Percentiles rank a stretch among this genome's conserved stretches.
phyloP scores from a whole-genome alignment of 2,329 filamentous ascomycete species.

The Phaeosphaeria sp. region DNA sequence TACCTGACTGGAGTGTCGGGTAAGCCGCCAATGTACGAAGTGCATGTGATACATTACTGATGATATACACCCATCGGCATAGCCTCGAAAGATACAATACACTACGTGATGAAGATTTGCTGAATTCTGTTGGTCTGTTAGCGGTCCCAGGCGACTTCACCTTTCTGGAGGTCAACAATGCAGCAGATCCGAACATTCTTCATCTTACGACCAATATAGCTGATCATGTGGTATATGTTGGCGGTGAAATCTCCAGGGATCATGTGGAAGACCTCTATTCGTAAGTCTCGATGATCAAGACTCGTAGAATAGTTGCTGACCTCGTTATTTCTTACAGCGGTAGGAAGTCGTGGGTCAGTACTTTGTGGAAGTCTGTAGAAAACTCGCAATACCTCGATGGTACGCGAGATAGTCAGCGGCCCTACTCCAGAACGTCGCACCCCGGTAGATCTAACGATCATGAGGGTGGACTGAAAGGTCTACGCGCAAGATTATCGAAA shows the following conservation, averaged over 20 bases:
- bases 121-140: not conserved
- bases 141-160: not conserved
- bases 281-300: too few species aligned
- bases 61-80: too few species aligned
- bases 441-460: not conserved
- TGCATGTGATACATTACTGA: too few species aligned
- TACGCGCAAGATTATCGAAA: not conserved
- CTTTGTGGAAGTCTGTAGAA: not conserved
- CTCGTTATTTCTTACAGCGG: too few species aligned
- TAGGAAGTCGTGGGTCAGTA: not conserved
- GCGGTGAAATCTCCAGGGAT: not conserved
- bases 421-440: not conserved
- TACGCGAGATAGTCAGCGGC: not conserved
- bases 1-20: not conserved
- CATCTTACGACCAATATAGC: not conserved
- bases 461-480: not conserved
- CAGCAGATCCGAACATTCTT: not conserved
- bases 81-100: not conserved
- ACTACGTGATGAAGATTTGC: not conserved
- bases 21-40: too few species aligned
- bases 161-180: not conserved
- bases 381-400: not conserved
- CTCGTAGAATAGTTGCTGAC: too few species aligned
- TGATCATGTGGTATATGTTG: not conserved
- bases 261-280: not conserved